Evolutionary conservation across 75 land plant genomes (phyloP).

Genomic region (Pinus tabuliformis): DNA sequence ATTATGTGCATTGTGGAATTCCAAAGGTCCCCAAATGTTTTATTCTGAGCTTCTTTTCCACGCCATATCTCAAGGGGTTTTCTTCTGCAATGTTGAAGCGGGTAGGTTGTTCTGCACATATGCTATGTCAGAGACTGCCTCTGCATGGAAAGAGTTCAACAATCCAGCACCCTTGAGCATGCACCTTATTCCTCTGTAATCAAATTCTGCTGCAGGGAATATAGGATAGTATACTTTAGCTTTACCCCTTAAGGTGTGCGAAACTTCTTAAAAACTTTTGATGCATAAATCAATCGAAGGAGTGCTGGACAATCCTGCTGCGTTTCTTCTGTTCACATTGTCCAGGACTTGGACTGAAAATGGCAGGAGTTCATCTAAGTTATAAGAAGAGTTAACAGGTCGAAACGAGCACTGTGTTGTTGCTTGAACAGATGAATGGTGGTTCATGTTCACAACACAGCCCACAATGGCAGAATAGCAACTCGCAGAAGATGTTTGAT

Average conservation of each 20-base stretch:
- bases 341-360: constrained; percentile 1
- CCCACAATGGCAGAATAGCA: background rate
- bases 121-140: background rate
- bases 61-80: background rate
- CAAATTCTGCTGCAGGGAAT: too few species aligned
- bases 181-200: background rate
- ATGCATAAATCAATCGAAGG: too few species aligned
- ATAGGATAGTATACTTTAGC: too few species aligned
- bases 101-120: background rate
- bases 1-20: too few species aligned
- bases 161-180: background rate
- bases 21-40: background rate
- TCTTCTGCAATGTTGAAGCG: background rate
- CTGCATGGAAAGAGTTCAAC: background rate
- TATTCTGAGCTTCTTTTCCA: background rate
- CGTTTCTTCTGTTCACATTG: background rate
- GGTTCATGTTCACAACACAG: background rate
- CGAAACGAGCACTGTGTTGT: background rate
- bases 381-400: background rate
- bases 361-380: constrained; percentile 4
- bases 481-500: background rate
- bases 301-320: too few species aligned
- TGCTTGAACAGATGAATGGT: background rate
- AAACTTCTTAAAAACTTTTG: too few species aligned
- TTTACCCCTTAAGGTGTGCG: too few species aligned